Conservation (phyloP, 2,329 filamentous ascomycete species). For the Biscogniauxia sp. region DNA sequence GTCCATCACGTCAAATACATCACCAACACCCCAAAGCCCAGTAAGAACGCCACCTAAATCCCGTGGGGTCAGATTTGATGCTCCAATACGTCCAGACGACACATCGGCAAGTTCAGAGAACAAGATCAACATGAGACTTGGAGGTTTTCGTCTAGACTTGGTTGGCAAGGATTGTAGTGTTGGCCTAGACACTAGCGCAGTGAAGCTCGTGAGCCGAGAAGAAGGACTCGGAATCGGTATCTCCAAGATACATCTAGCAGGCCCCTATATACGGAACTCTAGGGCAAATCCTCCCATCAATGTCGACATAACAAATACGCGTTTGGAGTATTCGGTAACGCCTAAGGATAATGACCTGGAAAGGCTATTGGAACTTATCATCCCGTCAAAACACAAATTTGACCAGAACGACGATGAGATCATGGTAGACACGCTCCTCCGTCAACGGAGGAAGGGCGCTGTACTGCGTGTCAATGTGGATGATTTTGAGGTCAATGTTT, state of each 20-base stretch:
- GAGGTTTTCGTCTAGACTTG: slow-evolving; percentile 73
- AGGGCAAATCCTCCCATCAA: slow-evolving; percentile 58
- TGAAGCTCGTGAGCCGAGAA: slow-evolving; percentile 76
- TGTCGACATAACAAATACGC: slow-evolving; percentile 62
- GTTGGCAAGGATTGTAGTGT: slow-evolving; percentile 75
- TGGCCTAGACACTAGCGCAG: slow-evolving; percentile 70
- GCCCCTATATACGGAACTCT: slow-evolving; percentile 60
- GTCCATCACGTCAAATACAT: slow-evolving; percentile 75
- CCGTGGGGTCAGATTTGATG: slow-evolving; percentile 58
- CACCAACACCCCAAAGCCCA: slow-evolving; percentile 41
- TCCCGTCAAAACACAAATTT: slow-evolving; percentile 87
- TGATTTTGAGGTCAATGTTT: slow-evolving; percentile 60
- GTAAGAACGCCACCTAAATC: slow-evolving; percentile 41
- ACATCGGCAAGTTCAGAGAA: slow-evolving; percentile 46
- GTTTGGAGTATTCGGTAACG: slow-evolving; percentile 67
- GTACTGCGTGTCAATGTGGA: slow-evolving; percentile 71
- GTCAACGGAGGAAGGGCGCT: slow-evolving; percentile 82
- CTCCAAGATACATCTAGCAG: slow-evolving; percentile 70
- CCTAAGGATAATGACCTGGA: slow-evolving; percentile 81
- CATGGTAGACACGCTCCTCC: slow-evolving; percentile 84
- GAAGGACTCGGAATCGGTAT: slow-evolving; percentile 71
- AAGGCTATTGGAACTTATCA: slow-evolving; percentile 79
- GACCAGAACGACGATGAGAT: slow-evolving; percentile 86
- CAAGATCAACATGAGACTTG: slow-evolving; percentile 76
- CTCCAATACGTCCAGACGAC: slow-evolving; percentile 49